Conservation (phyloP, 1,284 basidiomycete genomes). For the Apiotrichum domesticum region DNA sequence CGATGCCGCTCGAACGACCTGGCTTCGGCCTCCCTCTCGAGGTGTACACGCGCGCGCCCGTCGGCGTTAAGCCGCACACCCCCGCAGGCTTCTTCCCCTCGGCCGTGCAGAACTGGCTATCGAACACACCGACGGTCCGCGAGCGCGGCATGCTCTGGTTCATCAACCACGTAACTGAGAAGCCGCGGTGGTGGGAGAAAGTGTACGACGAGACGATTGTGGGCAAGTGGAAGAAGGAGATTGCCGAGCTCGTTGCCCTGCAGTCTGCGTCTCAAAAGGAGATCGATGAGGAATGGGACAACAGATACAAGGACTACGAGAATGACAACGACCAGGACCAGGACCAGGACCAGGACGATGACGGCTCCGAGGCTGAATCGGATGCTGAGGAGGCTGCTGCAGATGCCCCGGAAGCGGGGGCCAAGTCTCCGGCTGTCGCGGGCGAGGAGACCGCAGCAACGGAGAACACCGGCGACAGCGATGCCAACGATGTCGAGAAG, state of each 20-base stretch:
- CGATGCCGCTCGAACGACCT: not conserved
- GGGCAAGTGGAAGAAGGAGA: conserved; percentile 10
- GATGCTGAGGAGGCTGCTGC: not conserved
- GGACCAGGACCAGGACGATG: not conserved
- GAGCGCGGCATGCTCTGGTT: conserved; percentile 10
- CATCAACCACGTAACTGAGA: conserved; percentile 7
- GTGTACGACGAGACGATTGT: conserved; percentile 9
- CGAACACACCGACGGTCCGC: conserved; percentile 1
- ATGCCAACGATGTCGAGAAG: not conserved
- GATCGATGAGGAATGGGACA: not conserved
- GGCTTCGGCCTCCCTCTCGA: conserved; percentile 2
- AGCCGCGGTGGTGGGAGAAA: conserved; percentile 9
- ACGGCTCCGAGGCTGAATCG: not conserved
- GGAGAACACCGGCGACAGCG: not conserved
- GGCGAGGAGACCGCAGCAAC: not conserved
- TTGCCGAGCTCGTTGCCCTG: not conserved
- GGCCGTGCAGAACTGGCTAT: not conserved
- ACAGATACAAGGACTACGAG: not conserved
- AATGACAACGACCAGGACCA: not conserved
- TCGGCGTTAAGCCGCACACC: not conserved
- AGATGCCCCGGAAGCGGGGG: not conserved
- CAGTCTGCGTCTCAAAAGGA: not conserved
- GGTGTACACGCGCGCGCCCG: not conserved
- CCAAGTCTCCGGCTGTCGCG: too few relatives aligned
- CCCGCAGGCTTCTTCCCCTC: too few relatives aligned